These are phyloP conservation scores for Ceratocystis cubensis DNA, from an alignment of 2,329 filamentous ascomycete species.

Conservation along the genomic window DNA sequence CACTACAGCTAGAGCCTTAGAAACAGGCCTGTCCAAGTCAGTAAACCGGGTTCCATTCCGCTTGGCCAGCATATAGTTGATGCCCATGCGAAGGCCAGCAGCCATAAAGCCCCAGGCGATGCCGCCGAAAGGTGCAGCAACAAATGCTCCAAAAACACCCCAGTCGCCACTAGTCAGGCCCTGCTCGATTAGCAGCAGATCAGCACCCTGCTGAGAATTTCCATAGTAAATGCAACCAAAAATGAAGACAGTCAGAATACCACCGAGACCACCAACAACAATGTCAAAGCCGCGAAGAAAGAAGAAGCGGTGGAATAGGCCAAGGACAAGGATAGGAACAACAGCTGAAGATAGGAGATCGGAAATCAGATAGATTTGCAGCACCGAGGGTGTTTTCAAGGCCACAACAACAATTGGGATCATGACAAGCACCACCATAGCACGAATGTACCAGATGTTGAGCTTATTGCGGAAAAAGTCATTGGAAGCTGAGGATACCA, in stretches of 20 bases:
- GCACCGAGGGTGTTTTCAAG: slow-evolving; percentile 57
- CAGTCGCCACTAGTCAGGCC: slow-evolving; percentile 68
- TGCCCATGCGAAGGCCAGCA: slow-evolving; percentile 45
- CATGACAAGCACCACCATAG: slow-evolving; percentile 56
- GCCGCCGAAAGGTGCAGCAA: slow-evolving; percentile 64
- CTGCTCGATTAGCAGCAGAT: slow-evolving; percentile 58
- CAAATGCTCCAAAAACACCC: slow-evolving; percentile 72
- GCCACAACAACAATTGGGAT: slow-evolving; percentile 63
- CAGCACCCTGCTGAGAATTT: slow-evolving; percentile 47
- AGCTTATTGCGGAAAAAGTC: slow-evolving; percentile 74
- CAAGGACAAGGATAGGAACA: slow-evolving; percentile 63
- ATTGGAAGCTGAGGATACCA: slow-evolving; percentile 75
- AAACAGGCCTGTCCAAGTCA: slow-evolving; percentile 29
- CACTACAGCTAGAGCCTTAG: neutral
- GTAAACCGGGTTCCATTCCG: slow-evolving; percentile 49
- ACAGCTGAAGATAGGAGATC: slow-evolving; percentile 66
- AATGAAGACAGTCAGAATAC: slow-evolving; percentile 66
- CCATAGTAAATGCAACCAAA: slow-evolving; percentile 72
- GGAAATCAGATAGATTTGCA: slow-evolving; percentile 73
- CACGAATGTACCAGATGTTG: slow-evolving; percentile 61
- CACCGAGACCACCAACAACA: slow-evolving; percentile 62
- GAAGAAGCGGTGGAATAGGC: slow-evolving; percentile 55
- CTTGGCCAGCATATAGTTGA: slow-evolving; percentile 47
- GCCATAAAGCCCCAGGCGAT: slow-evolving; percentile 58
- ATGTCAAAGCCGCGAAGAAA: slow-evolving; percentile 75